Evolutionary conservation across 2,329 filamentous ascomycete species (phyloP).

Genomic region (Clonostachys rhizophaga): DNA sequence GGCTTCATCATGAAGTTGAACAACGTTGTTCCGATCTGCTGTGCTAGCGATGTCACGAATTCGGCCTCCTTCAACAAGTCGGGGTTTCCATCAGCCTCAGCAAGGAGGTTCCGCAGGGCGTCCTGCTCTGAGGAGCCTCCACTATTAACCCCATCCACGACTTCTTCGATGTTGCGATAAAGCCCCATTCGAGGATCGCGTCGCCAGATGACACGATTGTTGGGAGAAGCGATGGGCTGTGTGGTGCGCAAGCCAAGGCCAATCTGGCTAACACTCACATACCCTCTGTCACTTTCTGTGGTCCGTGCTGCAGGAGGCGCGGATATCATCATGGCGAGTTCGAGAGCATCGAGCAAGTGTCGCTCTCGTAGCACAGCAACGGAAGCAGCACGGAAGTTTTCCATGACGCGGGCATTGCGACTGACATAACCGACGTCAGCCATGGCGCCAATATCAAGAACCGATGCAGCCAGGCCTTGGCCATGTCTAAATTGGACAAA

Average conservation of each 20-base stretch:
- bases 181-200: neutral
- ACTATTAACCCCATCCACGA: too few relatives aligned
- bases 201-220: neutral
- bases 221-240: neutral
- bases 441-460: neutral
- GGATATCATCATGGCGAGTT: neutral
- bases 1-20: neutral
- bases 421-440: neutral
- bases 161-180: neutral
- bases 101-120: too few relatives aligned
- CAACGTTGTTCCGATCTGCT: conserved; percentile 1
- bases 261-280: neutral
- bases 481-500: conserved; percentile 16
- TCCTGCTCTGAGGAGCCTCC: too few relatives aligned
- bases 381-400: too few relatives aligned
- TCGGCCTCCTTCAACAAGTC: too few relatives aligned
- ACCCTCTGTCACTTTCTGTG: neutral
- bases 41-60: neutral
- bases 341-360: neutral
- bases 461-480: neutral
- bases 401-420: neutral
- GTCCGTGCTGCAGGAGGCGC: neutral
- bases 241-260: neutral
- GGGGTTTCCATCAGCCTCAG: too few relatives aligned
- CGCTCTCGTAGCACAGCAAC: neutral